Base-by-base conservation (phyloP, 2,329 filamentous ascomycete genomes). In the Aureobasidium leucospermi region DNA sequence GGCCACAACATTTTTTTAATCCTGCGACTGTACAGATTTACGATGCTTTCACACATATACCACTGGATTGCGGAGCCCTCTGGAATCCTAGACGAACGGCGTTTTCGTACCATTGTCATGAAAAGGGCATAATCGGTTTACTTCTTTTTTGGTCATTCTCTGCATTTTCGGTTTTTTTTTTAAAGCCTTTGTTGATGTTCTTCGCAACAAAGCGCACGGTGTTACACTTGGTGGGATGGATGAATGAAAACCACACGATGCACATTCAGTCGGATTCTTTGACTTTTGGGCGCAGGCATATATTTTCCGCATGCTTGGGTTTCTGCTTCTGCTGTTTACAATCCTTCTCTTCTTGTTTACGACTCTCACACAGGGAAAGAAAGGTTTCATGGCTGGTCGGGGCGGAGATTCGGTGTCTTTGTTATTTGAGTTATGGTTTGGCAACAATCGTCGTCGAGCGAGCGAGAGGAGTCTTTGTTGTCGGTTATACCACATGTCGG, bases 21-120 rank as follows among this genome's bases (percentile, higher is more conserved):
- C 38, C 47, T 59, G 52, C 59, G 59, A 63, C 43, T 63, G 61
- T 63, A 63, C 61, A 63, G 61, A 63, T 61, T 61, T 60, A 63
- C 43, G 59, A 61, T 58, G 55, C 55, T 63, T 57, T 38, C 47
- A 47, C 16, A 49, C 13, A 61, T 57, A 61, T 60, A 58, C 59
- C 59, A 61, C 46, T 56, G 51, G 49, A 46, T 48, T 49, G 46
- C 51, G 59, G 59, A 56, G 43, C 45, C 42, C 43, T 58, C 51
- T 55, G 52, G 51, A 23, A 61, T 48, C 59, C 59, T 61, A 55
- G 59, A 61, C 46, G 59, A 61, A 55, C 52, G 59, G 59, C 59
- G 59, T 61, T 61, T 58, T 47, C 52, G 51, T 45, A 42, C 49
- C 38, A 59, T 53, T 43, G 52, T 57, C 59, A 61, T 49, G 60